Evolutionary conservation across 208 protist genomes (phyloP), one percentile per base, ranked within the genome.

Genomic region (Trypanosoma grayi): DNA sequence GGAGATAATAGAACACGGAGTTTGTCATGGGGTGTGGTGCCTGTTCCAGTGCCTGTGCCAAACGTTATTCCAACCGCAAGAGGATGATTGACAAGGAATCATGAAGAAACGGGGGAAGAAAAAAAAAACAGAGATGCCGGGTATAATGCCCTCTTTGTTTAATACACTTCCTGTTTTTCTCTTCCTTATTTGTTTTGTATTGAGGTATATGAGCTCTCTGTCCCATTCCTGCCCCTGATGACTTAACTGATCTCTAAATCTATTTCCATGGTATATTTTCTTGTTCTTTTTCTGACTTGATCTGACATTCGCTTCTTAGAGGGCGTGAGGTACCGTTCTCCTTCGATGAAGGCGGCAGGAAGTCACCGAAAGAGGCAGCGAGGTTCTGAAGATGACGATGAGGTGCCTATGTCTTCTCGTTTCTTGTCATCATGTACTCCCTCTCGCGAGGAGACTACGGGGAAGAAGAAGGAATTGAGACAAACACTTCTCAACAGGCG

Each of bases 1-100:
- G 25, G 25, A n/a, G 25, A 30, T 52, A n/a, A 20, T 34, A 28
- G 46, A 30, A 8, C 27, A 31, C 46, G 18, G 25, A 2, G 10
- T 4, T 33, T 24, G 0, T 33, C 31, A 25, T 22, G 16, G 27
- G 34, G 25, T 34, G 16, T 39, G 18, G 27, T 69, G 8, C 33
- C 75, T 11, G 60, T 78, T 20, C 66, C 71, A 20, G 57, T 56
- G 3, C 47, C 55, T 30, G 37, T 46, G 28, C 39, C 62, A 37
- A 31, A 40, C 9, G 18, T 55, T 4, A 5, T n/a, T n/a, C 3
- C 39, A 5, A 61, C 36, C 18, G 43, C 59, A 22, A n/a, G n/a
- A n/a, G n/a, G n/a, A n/a, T n/a, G n/a, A n/a, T n/a, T n/a, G n/a
- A n/a, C n/a, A n/a, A n/a, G n/a, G n/a, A n/a, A n/a, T n/a, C n/a